Base-by-base conservation (phyloP, 768 basidiomycete genomes). In the Psilocybe tampanensis region DNA sequence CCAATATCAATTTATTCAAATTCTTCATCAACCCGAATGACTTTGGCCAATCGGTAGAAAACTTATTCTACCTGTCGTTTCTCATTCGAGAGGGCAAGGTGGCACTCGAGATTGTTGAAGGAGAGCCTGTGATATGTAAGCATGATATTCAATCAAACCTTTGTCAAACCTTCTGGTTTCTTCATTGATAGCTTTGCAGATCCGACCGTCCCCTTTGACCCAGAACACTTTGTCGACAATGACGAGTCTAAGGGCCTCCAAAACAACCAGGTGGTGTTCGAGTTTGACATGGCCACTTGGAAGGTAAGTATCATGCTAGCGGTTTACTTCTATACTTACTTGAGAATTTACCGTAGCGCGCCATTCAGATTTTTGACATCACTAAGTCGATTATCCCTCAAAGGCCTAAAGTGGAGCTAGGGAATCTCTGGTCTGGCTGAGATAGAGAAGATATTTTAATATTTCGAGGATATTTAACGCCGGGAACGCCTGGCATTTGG, bases 31-130 rank as follows among this genome's bases (percentile, higher is more conserved):
- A 99, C 68, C 97, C 97, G 12, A 72, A 88, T 24, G 86, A 90
- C 64, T 99, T 93, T 67, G 90, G 88, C 0, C 96, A 99, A 68
- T 93, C 92, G 0, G 94, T 98, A 13, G 97, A 99, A 74, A 99
- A 99, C 69, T 77, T 96, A 21, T 98, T 99, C 70, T 95, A 97
- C 66, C 80, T 96, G 2, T 94, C 93, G 0, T 98, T 99, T 74
- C 80, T 97, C 59, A 90, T 97, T 44, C 83, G 90, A 24, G 92
- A 95, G 60, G 94, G 90, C 2, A 83, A 85, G 65, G 92, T 86
- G 56, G 88, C 88, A 11, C 76, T 92, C 23, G 89, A 94, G 60
- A 80, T 82, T 6, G 76, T 81, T 8, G 78, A 89, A 0, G 89
- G 87, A 0, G 86, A 92, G 64, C 89, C 92, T 7, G 68, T 86